These are phyloP conservation scores for Lactarius deliciosus DNA, from an alignment of 768 basidiomycete species.

Conservation along the genomic window DNA sequence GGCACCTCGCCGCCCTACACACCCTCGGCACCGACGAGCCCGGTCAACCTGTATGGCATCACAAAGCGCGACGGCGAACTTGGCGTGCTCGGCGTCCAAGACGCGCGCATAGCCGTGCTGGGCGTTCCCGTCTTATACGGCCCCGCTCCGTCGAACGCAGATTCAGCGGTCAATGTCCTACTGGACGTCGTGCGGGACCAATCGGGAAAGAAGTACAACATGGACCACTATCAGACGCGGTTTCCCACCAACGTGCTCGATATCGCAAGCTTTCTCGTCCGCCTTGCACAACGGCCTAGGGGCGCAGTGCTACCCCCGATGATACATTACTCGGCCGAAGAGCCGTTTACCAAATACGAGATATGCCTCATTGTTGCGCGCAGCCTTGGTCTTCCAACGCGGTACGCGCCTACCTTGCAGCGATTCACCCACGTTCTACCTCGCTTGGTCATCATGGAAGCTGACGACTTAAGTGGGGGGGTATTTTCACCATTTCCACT, in stretches of 20 bases:
- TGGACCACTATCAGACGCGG: constrained; percentile 93
- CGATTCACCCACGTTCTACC: too few relatives aligned
- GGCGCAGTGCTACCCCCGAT: constrained; percentile 57
- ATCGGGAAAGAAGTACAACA: constrained; percentile 84
- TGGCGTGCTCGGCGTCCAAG: constrained; percentile 60
- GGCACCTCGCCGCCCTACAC: constrained; percentile 90
- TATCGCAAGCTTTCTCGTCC: constrained; percentile 80
- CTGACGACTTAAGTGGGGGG: too few relatives aligned
- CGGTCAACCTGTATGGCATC: constrained; percentile 84
- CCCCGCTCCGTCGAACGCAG: constrained; percentile 76
- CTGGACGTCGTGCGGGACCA: constrained; percentile 85
- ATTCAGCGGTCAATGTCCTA: constrained; percentile 87
- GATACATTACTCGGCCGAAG: constrained; percentile 81
- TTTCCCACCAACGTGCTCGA: constrained; percentile 92
- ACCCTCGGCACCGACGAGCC: constrained; percentile 70
- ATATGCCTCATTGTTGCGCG: constrained; percentile 80
- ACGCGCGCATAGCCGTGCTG: constrained; percentile 64
- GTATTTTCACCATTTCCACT: too few relatives aligned
- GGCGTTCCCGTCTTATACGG: constrained; percentile 94
- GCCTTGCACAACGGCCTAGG: constrained; percentile 50
- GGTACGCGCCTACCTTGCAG: too few relatives aligned
- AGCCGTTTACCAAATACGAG: constrained; percentile 89
- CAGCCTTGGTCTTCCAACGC: constrained; percentile 64
- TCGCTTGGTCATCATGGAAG: too few relatives aligned
- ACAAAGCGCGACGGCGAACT: constrained; percentile 88